These are phyloP conservation scores for Cenococcum geophilum DNA, from an alignment of 495 filamentous ascomycete genomes.

Conservation along the genomic window DNA sequence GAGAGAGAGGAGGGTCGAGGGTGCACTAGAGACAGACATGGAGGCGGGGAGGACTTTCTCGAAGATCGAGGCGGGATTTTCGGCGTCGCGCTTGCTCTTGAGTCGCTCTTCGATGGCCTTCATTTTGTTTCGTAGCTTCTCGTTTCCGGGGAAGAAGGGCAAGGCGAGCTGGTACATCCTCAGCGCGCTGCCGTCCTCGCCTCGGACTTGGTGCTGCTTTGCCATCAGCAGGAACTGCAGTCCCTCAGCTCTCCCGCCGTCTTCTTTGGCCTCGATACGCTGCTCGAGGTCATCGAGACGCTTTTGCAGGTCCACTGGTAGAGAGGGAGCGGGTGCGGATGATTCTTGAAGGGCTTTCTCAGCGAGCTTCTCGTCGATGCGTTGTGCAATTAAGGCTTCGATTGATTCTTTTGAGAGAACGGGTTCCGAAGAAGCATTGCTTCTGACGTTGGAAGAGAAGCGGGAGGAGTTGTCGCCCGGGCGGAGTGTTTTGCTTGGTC, in stretches of 20 bases:
- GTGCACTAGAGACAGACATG: neutral
- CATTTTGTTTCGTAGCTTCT: constrained; percentile 76
- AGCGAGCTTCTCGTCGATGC: constrained; percentile 82
- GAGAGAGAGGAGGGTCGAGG: neutral
- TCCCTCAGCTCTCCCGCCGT: constrained; percentile 60
- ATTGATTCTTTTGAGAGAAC: constrained; percentile 68
- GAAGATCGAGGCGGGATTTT: neutral
- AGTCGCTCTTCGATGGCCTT: constrained; percentile 58
- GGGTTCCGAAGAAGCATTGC: constrained; percentile 33
- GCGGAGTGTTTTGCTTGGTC: constrained; percentile 34
- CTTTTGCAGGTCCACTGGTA: constrained; percentile 70
- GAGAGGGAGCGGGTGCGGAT: constrained; percentile 41
- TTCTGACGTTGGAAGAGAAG: neutral
- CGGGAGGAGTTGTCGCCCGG: constrained; percentile 30
- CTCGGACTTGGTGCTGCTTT: constrained; percentile 78
- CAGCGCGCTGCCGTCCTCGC: constrained; percentile 70
- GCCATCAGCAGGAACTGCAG: constrained; percentile 82
- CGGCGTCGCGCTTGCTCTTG: constrained; percentile 40
- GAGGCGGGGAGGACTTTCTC: constrained; percentile 28
- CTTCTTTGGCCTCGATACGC: constrained; percentile 71
- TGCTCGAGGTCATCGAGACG: constrained; percentile 80
- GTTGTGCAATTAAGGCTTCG: constrained; percentile 85
- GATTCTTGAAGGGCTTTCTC: constrained; percentile 50
- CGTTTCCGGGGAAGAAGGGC: constrained; percentile 79
- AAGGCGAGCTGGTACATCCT: constrained; percentile 81